Evolutionary conservation across 305 asterid genomes (phyloP), one percentile per base, ranked within the genome.

Genomic region (Fraxinus floribunda): DNA sequence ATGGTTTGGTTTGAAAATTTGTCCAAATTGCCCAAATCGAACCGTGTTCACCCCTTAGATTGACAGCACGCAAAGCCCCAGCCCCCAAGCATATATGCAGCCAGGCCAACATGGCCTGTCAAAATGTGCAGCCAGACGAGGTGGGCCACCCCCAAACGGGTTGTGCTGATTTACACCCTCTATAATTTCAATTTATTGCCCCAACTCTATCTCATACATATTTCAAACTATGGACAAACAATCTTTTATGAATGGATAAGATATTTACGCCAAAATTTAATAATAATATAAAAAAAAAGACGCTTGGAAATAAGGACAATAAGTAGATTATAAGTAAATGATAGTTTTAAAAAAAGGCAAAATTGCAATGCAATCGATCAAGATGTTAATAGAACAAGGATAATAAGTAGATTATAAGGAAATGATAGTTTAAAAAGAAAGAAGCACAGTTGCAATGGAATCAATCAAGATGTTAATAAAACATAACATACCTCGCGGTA

Each of bases 401-500:
- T 13, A 13, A 24, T 52, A 11, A 80, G 4, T 5, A 36, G 76
- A 73, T 6, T 78, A 38, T 34, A 11, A 32, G 78, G 11, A 73
- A 83, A 78, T 44, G 49, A 78, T 22, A 26, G 52, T 68, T 26
- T 64, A n/a, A 66, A 62, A 75, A 68, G 24, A 80, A 78, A 72
- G 73, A 60, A 79, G 44, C 73, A 79, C 52, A 80, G 4, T 35
- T 30, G 18, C 26, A 73, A 49, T 46, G 15, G 57, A 64, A 13
- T 55, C 78, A n/a, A 20, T 57, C 26, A 18, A 73, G 60, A 55
- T 78, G 20, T n/a, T 75, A 34, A 84, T 74, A 66, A 32, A 81
- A 74, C 41, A 84, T 15, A 80, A 82, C 79, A 29, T 86, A 96
- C 98, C 98, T 91, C 92, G 89, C 52, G 98, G 98, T 84, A 90